Evolutionary conservation across 306 rosid species (phyloP).

Genomic region (Rosa rugosa): DNA sequence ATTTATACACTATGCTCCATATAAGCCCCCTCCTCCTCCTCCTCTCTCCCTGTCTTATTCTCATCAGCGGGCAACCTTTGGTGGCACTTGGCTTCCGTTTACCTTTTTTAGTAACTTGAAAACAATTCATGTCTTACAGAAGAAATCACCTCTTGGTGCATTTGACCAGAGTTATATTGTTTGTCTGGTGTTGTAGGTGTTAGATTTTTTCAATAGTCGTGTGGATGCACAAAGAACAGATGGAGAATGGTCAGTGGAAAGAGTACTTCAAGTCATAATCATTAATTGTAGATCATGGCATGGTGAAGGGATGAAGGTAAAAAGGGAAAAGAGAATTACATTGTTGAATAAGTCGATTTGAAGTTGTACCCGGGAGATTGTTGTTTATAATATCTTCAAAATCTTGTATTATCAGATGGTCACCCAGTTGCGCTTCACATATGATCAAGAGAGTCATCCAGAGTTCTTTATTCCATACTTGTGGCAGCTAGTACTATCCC

Average conservation of each 20-base stretch:
- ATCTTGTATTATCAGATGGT: constrained; percentile 64
- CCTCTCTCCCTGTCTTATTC: not conserved
- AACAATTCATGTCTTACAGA: not conserved
- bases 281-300: constrained; percentile 93
- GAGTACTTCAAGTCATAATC: constrained; percentile 88
- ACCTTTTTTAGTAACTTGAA: not conserved
- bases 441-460: constrained; percentile 97
- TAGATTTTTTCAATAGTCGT: constrained; percentile 94
- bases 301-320: constrained; percentile 98
- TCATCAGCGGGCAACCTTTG: constrained; percentile 16
- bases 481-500: constrained; percentile 93
- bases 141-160: constrained; percentile 5
- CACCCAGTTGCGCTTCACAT: constrained; percentile 92
- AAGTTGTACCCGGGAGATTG: constrained; percentile 5
- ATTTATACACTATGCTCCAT: constrained; percentile 66
- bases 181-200: constrained; percentile 55
- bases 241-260: constrained; percentile 92
- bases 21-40: not conserved
- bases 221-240: constrained; percentile 83
- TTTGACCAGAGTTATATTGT: constrained; percentile 9
- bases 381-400: not conserved
- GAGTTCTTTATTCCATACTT: constrained; percentile 94
- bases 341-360: constrained; percentile 2
- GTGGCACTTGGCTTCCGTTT: constrained; percentile 1
- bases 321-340: constrained; percentile 9